Conservation (phyloP, 768 basidiomycete genomes). For the Podaxis rugospora region DNA sequence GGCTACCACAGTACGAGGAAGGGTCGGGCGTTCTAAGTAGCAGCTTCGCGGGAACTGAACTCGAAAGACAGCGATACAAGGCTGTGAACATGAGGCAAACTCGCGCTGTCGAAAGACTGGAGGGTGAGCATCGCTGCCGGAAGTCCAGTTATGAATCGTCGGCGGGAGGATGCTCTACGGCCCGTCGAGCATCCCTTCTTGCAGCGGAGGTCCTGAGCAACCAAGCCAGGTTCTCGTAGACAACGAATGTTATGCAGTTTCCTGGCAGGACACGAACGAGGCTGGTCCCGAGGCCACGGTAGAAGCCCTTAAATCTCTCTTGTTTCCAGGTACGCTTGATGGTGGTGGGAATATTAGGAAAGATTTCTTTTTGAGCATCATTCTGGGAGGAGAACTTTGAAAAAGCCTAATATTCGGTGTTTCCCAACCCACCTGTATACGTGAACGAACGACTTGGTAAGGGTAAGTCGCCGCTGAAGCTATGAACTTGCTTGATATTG, state of each 20-base stretch:
- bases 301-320: constrained; percentile 85
- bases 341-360: constrained; percentile 81
- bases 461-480: constrained; percentile 89
- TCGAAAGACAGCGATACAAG: not conserved
- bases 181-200: constrained; percentile 34
- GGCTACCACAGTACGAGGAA: not conserved
- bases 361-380: constrained; percentile 58
- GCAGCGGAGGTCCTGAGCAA: constrained; percentile 62
- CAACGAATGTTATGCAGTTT: constrained; percentile 96
- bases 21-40: too few species aligned
- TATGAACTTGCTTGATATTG: constrained; percentile 82
- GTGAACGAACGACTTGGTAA: constrained; percentile 93
- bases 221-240: constrained; percentile 93
- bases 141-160: not conserved
- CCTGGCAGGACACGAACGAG: constrained; percentile 93
- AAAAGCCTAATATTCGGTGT: not conserved
- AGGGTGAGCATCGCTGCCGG: not conserved
- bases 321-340: constrained; percentile 75
- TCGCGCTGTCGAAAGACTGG: not conserved
- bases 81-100: not conserved
- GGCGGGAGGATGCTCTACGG: not conserved
- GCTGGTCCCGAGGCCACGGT: constrained; percentile 93
- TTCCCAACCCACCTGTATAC: constrained; percentile 70
- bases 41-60: not conserved
- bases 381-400: constrained; percentile 41